phyloP scores from a whole-genome alignment of 495 filamentous ascomycete species.

The Annulohypoxylon bovei region DNA sequence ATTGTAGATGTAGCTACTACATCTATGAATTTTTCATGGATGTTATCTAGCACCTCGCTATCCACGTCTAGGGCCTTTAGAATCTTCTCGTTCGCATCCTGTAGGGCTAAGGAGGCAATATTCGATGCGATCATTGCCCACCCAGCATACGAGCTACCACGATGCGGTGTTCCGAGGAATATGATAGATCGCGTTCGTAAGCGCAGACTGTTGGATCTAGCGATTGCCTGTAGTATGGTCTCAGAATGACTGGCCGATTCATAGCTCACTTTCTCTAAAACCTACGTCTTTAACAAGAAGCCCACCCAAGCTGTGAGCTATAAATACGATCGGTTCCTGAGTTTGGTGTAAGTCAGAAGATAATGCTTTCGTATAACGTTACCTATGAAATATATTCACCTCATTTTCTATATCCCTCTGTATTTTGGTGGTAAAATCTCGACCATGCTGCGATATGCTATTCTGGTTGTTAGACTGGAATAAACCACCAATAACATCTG shows the following conservation, averaged over 20 bases:
- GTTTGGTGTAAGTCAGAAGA: slow-evolving; percentile 11
- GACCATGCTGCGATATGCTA: slow-evolving; percentile 50
- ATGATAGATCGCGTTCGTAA: background rate
- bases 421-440: slow-evolving; percentile 7
- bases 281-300: slow-evolving; percentile 55
- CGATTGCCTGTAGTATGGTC: too few species aligned
- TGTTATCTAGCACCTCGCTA: background rate
- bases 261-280: too few species aligned
- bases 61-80: background rate
- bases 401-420: background rate
- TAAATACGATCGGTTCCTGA: slow-evolving; percentile 50
- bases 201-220: background rate
- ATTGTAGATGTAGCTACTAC: slow-evolving; percentile 25
- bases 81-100: slow-evolving; percentile 31
- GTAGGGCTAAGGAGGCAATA: slow-evolving; percentile 32
- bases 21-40: slow-evolving; percentile 9
- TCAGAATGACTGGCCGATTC: too few species aligned
- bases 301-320: slow-evolving; percentile 55
- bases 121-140: slow-evolving; percentile 13
- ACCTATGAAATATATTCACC: background rate
- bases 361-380: background rate
- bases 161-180: slow-evolving; percentile 6
- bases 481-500: slow-evolving; percentile 48
- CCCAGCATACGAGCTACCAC: background rate
- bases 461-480: slow-evolving; percentile 52